phyloP scores from a whole-genome alignment of 768 basidiomycete species.

The Tremella yokohamensis region DNA sequence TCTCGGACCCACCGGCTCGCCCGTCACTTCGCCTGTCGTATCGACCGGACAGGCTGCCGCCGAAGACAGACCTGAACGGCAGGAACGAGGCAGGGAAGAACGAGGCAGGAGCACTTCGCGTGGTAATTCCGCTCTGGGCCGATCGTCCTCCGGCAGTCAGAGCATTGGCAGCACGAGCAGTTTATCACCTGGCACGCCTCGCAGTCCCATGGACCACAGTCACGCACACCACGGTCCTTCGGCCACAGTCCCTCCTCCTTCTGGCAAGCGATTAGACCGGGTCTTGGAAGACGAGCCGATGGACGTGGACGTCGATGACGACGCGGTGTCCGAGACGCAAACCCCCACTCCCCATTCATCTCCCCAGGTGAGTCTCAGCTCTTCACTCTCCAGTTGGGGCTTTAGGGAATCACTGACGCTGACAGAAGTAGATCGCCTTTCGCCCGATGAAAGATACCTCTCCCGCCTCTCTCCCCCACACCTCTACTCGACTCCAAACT shows the following conservation, averaged over 20 bases:
- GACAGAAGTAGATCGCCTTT: constrained; percentile 42
- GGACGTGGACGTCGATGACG: constrained; percentile 15
- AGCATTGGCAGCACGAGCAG: constrained; percentile 26
- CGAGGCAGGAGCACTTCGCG: constrained; percentile 14
- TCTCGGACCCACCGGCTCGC: constrained; percentile 28
- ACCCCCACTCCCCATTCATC: constrained; percentile 50
- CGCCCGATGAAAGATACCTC: constrained; percentile 48
- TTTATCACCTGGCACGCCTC: constrained; percentile 15
- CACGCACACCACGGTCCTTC: background rate
- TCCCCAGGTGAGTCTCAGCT: constrained; percentile 43
- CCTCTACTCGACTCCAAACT: constrained; percentile 16
- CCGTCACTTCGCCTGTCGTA: constrained; percentile 19
- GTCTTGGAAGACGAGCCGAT: constrained; percentile 8
- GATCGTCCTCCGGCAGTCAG: constrained; percentile 23
- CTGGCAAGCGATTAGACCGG: background rate
- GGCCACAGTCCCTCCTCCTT: background rate
- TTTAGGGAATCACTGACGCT: constrained; percentile 23
- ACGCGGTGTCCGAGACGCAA: constrained; percentile 16
- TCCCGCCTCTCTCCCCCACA: constrained; percentile 49
- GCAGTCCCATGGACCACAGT: constrained; percentile 4
- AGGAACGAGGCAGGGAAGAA: constrained; percentile 11
- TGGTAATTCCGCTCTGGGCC: constrained; percentile 17
- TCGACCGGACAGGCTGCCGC: background rate
- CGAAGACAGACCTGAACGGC: constrained; percentile 8
- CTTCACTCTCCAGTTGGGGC: background rate